Percentiles rank a stretch among this genome's conserved stretches.
Evolutionary conservation across 2,329 filamentous ascomycete species (phyloP).

Genomic region (Teratosphaeria viscida): DNA sequence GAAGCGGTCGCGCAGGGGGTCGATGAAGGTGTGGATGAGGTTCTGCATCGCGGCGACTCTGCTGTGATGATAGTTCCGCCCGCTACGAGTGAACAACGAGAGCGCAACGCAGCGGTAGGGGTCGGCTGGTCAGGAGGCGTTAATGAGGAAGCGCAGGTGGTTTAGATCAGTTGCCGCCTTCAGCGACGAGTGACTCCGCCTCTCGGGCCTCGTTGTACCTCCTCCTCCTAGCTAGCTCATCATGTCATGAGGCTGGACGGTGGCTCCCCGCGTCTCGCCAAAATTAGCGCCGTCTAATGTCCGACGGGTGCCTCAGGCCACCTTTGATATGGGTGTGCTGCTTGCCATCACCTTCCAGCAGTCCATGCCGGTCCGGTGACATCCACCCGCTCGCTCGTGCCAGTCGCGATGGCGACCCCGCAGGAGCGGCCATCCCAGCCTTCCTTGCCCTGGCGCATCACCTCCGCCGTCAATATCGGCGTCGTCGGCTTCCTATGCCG

Average conservation of each 20-base stretch:
- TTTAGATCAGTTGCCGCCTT: too few species aligned
- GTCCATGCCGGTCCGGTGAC: neutral
- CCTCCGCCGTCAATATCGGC: constrained; percentile 66
- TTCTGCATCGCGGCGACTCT: constrained; percentile 57
- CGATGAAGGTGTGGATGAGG: constrained; percentile 75
- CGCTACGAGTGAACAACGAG: neutral
- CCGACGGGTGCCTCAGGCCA: neutral
- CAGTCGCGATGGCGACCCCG: constrained; percentile 25
- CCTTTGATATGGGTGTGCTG: too few species aligned
- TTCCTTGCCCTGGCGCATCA: constrained; percentile 58
- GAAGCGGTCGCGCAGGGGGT: constrained; percentile 82
- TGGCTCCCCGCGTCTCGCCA: too few species aligned
- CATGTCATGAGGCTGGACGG: too few species aligned
- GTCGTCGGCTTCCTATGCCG: constrained; percentile 60
- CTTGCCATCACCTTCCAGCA: neutral
- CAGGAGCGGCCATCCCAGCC: constrained; percentile 42
- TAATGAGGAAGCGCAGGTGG: too few species aligned
- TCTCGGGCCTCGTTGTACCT: too few species aligned
- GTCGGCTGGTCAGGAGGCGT: neutral
- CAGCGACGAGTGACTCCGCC: too few species aligned
- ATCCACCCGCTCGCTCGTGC: neutral
- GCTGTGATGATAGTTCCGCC: neutral
- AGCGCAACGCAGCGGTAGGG: neutral
- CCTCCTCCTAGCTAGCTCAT: too few species aligned
- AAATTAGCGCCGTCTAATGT: neutral